phyloP scores from a whole-genome alignment of 345 rosid species.

The Turnera subulata region DNA sequence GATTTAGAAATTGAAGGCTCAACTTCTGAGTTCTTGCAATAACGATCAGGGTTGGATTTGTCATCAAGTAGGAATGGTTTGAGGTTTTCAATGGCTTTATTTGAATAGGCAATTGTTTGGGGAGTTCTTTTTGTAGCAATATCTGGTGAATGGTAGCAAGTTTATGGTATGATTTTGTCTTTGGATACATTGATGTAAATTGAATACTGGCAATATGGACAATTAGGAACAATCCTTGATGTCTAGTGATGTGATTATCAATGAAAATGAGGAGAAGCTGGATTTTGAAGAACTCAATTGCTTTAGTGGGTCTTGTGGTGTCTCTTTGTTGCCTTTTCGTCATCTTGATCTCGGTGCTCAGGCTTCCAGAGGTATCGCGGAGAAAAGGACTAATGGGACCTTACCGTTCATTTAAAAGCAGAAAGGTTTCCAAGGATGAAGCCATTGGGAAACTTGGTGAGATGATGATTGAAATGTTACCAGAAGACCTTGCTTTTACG shows the following conservation, averaged over 20 bases:
- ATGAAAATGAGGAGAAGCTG: constrained; percentile 38
- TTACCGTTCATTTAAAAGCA: constrained; percentile 1
- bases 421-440: constrained; percentile 8
- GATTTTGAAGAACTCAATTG: constrained; percentile 34
- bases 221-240: no score
- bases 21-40: no score
- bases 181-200: no score
- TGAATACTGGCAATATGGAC: no score
- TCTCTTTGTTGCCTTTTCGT: constrained; percentile 41
- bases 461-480: constrained; percentile 81
- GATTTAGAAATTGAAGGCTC: no score
- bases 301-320: constrained; percentile 38
- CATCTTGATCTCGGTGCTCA: constrained; percentile 36
- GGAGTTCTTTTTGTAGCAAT: no score
- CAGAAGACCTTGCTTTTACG: constrained; percentile 70
- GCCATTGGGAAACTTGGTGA: constrained; percentile 57
- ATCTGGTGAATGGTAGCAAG: no score
- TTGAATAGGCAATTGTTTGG: no score
- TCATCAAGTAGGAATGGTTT: no score
- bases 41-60: no score
- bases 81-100: no score
- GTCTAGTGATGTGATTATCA: not conserved
- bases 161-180: no score
- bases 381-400: constrained; percentile 13
- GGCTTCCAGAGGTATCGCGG: constrained; percentile 48